These are phyloP conservation scores for Musa troglodytarum DNA, from an alignment of 176 grass and related monocot species.

Conservation along the genomic window DNA sequence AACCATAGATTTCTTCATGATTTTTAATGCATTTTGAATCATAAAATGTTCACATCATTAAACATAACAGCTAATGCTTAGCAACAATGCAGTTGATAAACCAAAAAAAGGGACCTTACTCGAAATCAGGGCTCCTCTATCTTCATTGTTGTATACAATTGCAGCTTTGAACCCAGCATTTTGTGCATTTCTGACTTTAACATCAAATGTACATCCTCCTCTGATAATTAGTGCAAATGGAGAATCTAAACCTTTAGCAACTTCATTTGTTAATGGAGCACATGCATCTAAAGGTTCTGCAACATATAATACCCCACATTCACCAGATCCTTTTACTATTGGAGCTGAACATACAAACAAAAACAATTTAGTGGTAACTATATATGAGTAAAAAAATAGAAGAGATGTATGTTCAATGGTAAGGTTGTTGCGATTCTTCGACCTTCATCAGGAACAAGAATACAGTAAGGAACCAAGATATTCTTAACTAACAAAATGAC, in stretches of 20 bases:
- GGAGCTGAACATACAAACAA: constrained; percentile 42
- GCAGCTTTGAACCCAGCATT: constrained; percentile 88
- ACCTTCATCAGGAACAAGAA: background rate
- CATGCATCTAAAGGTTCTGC: constrained; percentile 78
- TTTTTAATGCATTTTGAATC: background rate
- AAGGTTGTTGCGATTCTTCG: background rate
- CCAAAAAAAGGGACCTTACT: constrained; percentile 47
- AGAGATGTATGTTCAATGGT: background rate
- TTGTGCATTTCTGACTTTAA: constrained; percentile 80
- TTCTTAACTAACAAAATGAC: background rate
- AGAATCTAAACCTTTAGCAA: constrained; percentile 26
- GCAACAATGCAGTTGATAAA: background rate
- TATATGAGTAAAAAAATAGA: background rate
- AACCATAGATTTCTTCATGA: too few relatives aligned
- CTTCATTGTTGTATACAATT: constrained; percentile 80
- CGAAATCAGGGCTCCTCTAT: constrained; percentile 57
- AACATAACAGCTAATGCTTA: background rate
- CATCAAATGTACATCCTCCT: constrained; percentile 82
- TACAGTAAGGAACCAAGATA: background rate
- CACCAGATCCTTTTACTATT: constrained; percentile 66
- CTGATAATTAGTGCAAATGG: constrained; percentile 67
- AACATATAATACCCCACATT: constrained; percentile 53
- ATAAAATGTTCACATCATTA: background rate
- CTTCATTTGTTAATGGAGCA: constrained; percentile 42
- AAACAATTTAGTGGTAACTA: background rate